phyloP scores from a whole-genome alignment of 2,329 filamentous ascomycete genomes.

The Metarhizium rileyi region DNA sequence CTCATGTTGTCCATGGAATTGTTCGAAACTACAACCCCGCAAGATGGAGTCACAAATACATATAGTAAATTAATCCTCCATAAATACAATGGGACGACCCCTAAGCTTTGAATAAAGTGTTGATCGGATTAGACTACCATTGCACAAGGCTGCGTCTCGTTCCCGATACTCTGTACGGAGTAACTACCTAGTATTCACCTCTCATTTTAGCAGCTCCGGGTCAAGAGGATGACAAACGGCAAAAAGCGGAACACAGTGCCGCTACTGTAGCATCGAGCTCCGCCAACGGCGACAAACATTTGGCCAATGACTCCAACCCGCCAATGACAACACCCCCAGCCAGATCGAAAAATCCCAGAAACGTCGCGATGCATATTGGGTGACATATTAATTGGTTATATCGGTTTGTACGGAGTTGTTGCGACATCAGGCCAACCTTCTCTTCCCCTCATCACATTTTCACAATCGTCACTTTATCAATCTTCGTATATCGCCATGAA shows the following conservation, averaged over 20 bases:
- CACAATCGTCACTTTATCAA: background rate
- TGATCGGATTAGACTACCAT: too few species aligned
- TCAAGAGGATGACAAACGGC: background rate
- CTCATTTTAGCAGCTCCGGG: too few species aligned
- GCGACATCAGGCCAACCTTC: background rate
- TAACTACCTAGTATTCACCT: too few species aligned
- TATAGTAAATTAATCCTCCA: too few species aligned
- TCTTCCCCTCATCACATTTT: background rate
- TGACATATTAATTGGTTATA: background rate
- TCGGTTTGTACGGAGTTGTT: too few species aligned
- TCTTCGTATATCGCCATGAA: slow-evolving; percentile 19
- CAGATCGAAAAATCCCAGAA: background rate
- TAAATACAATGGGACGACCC: too few species aligned
- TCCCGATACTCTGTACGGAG: too few species aligned
- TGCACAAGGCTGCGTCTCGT: too few species aligned
- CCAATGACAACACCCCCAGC: background rate
- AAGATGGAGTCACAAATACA: too few species aligned
- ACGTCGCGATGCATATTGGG: background rate
- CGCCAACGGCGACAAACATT: background rate
- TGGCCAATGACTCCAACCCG: background rate
- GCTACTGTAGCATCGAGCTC: background rate
- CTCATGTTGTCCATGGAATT: too few species aligned
- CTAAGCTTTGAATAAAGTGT: too few species aligned
- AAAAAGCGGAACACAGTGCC: background rate
- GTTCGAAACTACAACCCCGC: too few species aligned